Percentiles rank a stretch among this genome's conserved stretches.
Evolutionary conservation across 2,329 filamentous ascomycete species (phyloP).

Genomic region (Fusarium sulawesiense): DNA sequence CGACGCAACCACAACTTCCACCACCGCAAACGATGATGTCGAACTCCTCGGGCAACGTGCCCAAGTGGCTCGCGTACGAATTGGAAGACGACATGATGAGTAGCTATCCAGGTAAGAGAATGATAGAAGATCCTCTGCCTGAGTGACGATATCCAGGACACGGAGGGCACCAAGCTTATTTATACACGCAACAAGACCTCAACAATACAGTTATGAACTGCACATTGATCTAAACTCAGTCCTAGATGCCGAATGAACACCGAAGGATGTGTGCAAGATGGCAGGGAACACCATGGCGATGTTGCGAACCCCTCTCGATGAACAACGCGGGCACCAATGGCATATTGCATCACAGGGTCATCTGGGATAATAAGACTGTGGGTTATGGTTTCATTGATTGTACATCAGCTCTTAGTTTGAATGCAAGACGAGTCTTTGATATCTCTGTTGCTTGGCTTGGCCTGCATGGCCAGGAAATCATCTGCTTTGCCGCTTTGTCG

Average conservation of each 20-base stretch:
- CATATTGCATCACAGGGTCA: constrained; percentile 26
- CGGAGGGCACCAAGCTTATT: constrained; percentile 5
- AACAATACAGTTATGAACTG: background rate
- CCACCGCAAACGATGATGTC: constrained; percentile 85
- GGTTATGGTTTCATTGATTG: constrained; percentile 35
- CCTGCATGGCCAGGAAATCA: constrained; percentile 30
- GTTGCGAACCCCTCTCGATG: constrained; percentile 33
- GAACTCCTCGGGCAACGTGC: constrained; percentile 75
- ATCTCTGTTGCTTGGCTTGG: constrained; percentile 25
- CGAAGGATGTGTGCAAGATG: constrained; percentile 20
- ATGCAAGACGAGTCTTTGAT: background rate
- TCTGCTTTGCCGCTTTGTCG: constrained; percentile 27
- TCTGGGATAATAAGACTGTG: constrained; percentile 24
- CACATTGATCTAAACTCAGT: constrained; percentile 7
- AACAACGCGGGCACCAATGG: constrained; percentile 45
- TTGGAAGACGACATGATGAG: constrained; percentile 38
- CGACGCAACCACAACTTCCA: constrained; percentile 73
- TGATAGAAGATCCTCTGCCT: background rate
- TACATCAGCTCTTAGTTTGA: constrained; percentile 17
- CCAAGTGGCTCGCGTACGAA: constrained; percentile 30
- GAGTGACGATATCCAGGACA: background rate
- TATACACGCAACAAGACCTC: constrained; percentile 8
- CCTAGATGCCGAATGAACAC: constrained; percentile 41
- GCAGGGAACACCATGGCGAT: constrained; percentile 26
- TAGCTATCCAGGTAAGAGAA: constrained; percentile 1